Conservation (phyloP, 768 basidiomycete genomes). For the Hygrocybe punicea region DNA sequence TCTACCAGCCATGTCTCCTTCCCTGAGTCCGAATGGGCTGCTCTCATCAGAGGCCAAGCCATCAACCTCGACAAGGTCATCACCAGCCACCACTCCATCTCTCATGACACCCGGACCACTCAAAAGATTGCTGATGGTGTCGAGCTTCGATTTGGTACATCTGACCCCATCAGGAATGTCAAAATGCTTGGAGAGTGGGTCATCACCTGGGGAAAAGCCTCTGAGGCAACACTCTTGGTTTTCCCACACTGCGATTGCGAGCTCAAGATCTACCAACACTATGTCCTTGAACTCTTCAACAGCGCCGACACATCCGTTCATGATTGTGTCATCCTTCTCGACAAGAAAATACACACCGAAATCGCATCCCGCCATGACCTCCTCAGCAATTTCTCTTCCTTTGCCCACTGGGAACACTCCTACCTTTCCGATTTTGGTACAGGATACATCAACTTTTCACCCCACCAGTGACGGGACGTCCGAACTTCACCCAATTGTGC, state of each 20-base stretch:
- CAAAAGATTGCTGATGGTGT: slow-evolving; percentile 13
- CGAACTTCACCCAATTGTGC: too few species aligned
- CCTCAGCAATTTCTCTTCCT: neutral
- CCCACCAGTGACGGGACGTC: too few species aligned
- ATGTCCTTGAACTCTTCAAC: neutral
- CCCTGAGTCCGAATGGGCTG: neutral
- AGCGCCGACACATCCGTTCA: neutral
- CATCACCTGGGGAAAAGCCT: neutral
- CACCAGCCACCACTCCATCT: slow-evolving; percentile 9
- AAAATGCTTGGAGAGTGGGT: neutral
- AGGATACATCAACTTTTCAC: neutral
- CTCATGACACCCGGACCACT: neutral
- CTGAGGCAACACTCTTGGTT: neutral
- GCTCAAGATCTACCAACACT: neutral
- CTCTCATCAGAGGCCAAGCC: neutral
- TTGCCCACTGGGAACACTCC: neutral
- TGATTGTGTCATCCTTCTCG: neutral
- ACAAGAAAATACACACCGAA: neutral
- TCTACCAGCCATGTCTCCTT: neutral
- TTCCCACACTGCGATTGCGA: neutral
- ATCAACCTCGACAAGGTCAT: slow-evolving; percentile 29
- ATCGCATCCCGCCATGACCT: neutral
- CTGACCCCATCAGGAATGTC: slow-evolving; percentile 5
- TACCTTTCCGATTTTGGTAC: neutral
- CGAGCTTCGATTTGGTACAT: slow-evolving; percentile 6